Evolutionary conservation across 306 rosid genomes (phyloP).

Genomic region (Pyrus pyrifolia): DNA sequence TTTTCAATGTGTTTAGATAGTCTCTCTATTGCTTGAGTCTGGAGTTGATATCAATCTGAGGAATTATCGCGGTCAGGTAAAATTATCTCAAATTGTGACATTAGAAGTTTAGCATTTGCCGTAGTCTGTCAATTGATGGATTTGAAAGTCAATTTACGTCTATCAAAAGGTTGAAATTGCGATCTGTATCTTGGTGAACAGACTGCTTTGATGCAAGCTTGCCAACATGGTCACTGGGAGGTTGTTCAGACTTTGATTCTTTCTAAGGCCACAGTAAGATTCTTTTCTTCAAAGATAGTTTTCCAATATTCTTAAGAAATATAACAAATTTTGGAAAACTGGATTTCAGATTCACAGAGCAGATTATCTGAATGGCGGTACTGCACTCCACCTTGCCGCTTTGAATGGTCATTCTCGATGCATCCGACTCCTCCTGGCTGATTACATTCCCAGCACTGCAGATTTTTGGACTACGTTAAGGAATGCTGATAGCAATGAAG

Average conservation of each 20-base stretch:
- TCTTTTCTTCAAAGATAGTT: neutral
- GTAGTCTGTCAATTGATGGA: neutral
- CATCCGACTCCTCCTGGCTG: conserved; percentile 71
- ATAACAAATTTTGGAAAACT: conserved; percentile 22
- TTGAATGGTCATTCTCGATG: conserved; percentile 89
- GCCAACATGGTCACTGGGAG: conserved; percentile 98
- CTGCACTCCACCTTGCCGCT: conserved; percentile 94
- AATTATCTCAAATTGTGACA: conserved; percentile 10
- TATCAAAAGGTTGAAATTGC: neutral
- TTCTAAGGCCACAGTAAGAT: conserved; percentile 65
- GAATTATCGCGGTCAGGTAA: conserved; percentile 98
- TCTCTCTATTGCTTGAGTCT: conserved; percentile 72
- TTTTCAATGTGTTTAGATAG: conserved; percentile 55
- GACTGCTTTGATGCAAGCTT: conserved; percentile 99
- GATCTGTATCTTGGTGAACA: conserved; percentile 29
- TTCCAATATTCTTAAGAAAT: conserved; percentile 9
- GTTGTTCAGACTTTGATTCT: conserved; percentile 75
- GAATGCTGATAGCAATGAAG: conserved; percentile 23
- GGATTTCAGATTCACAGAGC: conserved; percentile 70
- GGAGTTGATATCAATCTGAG: conserved; percentile 91
- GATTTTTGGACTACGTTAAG: conserved; percentile 50
- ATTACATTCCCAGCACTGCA: conserved; percentile 73
- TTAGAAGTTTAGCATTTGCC: neutral
- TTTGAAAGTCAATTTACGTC: conserved; percentile 1
- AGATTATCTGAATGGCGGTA: conserved; percentile 91